Evolutionary conservation across 176 grass and related monocot genomes (phyloP).

Genomic region (Aegilops sharonensis): DNA sequence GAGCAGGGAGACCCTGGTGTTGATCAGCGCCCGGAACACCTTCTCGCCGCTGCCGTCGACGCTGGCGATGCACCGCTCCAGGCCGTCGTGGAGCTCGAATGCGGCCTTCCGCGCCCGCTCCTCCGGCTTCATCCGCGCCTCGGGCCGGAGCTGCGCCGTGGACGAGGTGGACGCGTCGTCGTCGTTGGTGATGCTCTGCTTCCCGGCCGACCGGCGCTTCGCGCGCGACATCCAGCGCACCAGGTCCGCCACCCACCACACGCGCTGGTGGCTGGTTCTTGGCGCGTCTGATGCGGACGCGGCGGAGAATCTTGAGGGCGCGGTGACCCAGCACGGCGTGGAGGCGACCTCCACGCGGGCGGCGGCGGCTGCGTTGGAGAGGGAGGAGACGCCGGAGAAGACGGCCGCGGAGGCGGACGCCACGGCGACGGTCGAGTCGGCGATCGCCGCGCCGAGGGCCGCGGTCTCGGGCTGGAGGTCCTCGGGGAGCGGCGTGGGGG

Average conservation of each 20-base stretch:
- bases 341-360: slow-evolving; percentile 30
- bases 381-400: slow-evolving; percentile 33
- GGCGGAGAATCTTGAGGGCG: background rate
- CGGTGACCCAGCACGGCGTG: slow-evolving; percentile 36
- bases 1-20: slow-evolving; percentile 67
- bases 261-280: slow-evolving; percentile 7
- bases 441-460: slow-evolving; percentile 6
- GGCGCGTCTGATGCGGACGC: background rate
- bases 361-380: slow-evolving; percentile 40
- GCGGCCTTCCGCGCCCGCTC: slow-evolving; percentile 36
- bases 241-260: slow-evolving; percentile 66
- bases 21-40: slow-evolving; percentile 53
- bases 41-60: slow-evolving; percentile 53
- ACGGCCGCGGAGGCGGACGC: slow-evolving; percentile 39
- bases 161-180: background rate
- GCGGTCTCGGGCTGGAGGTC: slow-evolving; percentile 15
- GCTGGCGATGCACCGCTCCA: slow-evolving; percentile 56
- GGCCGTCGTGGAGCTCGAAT: slow-evolving; percentile 38
- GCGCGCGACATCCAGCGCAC: slow-evolving; percentile 64
- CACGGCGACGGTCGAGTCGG: slow-evolving; percentile 27
- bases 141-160: slow-evolving; percentile 27
- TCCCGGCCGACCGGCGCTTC: slow-evolving; percentile 47
- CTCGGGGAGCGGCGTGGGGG: background rate
- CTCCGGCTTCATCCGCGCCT: slow-evolving; percentile 34
- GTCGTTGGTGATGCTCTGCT: background rate